Conservation (phyloP, 331 rosid species). For the Spiraea crenata region DNA sequence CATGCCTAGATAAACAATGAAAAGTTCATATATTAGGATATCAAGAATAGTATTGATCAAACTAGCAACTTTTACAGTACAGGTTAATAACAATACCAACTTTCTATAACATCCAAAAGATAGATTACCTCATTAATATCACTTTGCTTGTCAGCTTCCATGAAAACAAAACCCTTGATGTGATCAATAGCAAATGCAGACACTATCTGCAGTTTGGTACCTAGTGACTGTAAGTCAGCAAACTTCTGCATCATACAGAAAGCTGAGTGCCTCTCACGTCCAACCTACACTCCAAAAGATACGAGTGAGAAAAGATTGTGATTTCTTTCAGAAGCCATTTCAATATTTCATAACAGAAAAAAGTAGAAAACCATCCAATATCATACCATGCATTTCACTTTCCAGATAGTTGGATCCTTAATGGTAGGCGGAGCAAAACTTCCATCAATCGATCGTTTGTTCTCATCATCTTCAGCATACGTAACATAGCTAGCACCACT, state of each 20-base stretch:
- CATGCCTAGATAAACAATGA: conserved; percentile 62
- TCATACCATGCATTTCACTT: conserved; percentile 91
- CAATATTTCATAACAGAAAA: conserved; percentile 11
- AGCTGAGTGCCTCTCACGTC: conserved; percentile 80
- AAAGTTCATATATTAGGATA: conserved; percentile 3
- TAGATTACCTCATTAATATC: conserved; percentile 70
- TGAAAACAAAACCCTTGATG: conserved; percentile 69
- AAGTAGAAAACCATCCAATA: conserved; percentile 11
- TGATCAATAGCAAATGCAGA: conserved; percentile 89
- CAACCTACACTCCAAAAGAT: conserved; percentile 59
- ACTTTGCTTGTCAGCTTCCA: conserved; percentile 79
- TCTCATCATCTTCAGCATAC: conserved; percentile 67
- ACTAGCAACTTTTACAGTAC: conserved; percentile 5
- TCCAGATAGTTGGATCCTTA: conserved; percentile 71
- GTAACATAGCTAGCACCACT: conserved; percentile 33
- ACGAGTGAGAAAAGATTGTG: conserved; percentile 6
- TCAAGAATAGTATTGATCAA: background rate
- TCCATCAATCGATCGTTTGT: conserved; percentile 45
- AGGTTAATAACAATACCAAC: conserved; percentile 19
- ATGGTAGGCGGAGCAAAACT: conserved; percentile 28
- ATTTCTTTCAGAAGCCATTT: background rate
- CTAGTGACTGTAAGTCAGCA: conserved; percentile 68
- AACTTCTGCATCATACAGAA: conserved; percentile 94
- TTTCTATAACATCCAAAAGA: background rate
- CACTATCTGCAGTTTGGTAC: conserved; percentile 65